Conservation (phyloP, 805 yeast species). For the Tetrapisispora pingtungensis region DNA sequence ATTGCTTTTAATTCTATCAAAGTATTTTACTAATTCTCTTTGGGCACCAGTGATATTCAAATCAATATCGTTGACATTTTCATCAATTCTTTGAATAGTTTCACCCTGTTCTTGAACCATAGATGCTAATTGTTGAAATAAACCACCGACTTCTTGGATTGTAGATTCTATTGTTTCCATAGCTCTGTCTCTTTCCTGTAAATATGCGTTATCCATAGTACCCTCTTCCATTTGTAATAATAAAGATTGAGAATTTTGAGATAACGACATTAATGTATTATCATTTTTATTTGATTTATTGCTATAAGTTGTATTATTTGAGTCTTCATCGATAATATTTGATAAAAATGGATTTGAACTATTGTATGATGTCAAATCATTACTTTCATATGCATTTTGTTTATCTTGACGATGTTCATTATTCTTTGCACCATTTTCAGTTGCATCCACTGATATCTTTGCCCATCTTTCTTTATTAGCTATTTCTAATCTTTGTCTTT, state of each 20-base stretch:
- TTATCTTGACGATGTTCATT: constrained; percentile 4
- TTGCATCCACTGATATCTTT: constrained; percentile 43
- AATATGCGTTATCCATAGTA: constrained; percentile 46
- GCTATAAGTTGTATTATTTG: constrained; percentile 3
- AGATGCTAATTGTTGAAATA: constrained; percentile 89
- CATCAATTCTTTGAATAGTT: constrained; percentile 88
- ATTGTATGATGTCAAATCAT: constrained; percentile 18
- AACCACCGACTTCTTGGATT: constrained; percentile 88
- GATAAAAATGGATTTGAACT: constrained; percentile 34
- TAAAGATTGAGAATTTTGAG: constrained; percentile 64
- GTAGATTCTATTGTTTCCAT: constrained; percentile 97
- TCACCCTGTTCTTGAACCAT: constrained; percentile 99
- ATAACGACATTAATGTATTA: constrained; percentile 48
- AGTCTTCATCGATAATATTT: constrained; percentile 21
- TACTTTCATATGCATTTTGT: constrained; percentile 1
- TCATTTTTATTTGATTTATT: constrained; percentile 4
- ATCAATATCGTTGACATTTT: constrained; percentile 86
- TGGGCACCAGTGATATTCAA: constrained; percentile 90
- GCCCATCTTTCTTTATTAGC: constrained; percentile 75
- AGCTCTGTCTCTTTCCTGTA: constrained; percentile 77
- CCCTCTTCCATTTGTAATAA: constrained; percentile 79
- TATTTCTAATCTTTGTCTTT: constrained; percentile 75
- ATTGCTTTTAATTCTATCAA: constrained; percentile 76
- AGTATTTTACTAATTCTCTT: constrained; percentile 82
- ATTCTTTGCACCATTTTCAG: constrained; percentile 1